A percentile compares a stretch with the other conserved stretches of the same genome.
These are phyloP conservation scores for Nemania sp. DNA, from an alignment of 2,329 filamentous ascomycete genomes.

Conservation along the genomic window DNA sequence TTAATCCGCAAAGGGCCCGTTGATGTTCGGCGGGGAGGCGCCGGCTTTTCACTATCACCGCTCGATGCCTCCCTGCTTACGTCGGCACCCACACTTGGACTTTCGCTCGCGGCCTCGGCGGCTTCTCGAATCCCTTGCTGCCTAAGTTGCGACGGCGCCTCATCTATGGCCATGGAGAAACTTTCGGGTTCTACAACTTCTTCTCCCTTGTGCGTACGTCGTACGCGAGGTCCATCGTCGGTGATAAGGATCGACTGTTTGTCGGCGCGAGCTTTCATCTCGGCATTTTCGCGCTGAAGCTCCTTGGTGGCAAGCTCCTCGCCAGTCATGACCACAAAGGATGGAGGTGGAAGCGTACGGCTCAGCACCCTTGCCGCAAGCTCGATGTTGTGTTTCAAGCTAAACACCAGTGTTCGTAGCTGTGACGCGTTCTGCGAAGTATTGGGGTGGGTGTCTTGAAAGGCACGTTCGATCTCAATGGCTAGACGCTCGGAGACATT, in stretches of 20 bases:
- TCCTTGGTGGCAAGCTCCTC: slow-evolving; percentile 94
- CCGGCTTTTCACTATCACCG: slow-evolving; percentile 23
- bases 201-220: slow-evolving; percentile 93
- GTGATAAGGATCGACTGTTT: slow-evolving; percentile 85
- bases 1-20: slow-evolving; percentile 50
- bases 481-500: slow-evolving; percentile 71
- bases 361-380: slow-evolving; percentile 77
- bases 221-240: slow-evolving; percentile 75
- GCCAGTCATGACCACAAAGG: slow-evolving; percentile 83
- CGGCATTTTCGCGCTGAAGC: slow-evolving; percentile 75
- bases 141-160: slow-evolving; percentile 45
- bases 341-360: slow-evolving; percentile 71
- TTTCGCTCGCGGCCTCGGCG: slow-evolving; percentile 25
- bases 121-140: slow-evolving; percentile 43
- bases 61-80: slow-evolving; percentile 6
- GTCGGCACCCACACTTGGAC: slow-evolving; percentile 13
- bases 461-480: slow-evolving; percentile 77
- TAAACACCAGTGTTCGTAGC: slow-evolving; percentile 78
- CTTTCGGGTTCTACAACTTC: slow-evolving; percentile 82
- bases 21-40: slow-evolving; percentile 30
- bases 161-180: slow-evolving; percentile 43
- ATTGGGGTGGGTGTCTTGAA: slow-evolving; percentile 59
- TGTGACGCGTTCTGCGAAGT: slow-evolving; percentile 62
- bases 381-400: slow-evolving; percentile 85
- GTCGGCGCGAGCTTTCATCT: slow-evolving; percentile 77